phyloP scores from a whole-genome alignment of 371 early-diverging fungal species.

The Umbelopsis sp. region DNA sequence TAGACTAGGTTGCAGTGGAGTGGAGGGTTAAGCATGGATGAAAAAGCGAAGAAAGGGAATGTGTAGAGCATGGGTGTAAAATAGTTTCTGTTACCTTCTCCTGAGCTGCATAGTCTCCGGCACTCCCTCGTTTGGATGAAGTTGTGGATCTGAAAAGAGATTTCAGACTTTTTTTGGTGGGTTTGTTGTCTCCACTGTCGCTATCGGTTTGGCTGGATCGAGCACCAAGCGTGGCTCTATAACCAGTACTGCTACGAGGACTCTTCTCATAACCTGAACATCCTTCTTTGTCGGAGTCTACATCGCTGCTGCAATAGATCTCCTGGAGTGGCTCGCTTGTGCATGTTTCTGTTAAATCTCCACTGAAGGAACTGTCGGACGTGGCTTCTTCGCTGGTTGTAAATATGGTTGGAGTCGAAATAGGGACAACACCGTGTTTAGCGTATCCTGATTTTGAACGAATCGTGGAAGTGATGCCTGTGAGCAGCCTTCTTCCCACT shows the following conservation, averaged over 20 bases:
- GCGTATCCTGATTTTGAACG: background rate
- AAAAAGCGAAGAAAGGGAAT: too few relatives aligned
- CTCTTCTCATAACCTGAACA: background rate
- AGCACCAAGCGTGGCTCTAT: background rate
- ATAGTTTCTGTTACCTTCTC: background rate
- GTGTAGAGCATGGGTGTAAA: background rate
- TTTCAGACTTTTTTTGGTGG: background rate
- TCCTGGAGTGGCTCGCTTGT: constrained; percentile 10
- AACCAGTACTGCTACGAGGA: background rate
- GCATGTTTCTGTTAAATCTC: constrained; percentile 8
- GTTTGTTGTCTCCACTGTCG: background rate
- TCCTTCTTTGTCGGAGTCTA: constrained; percentile 6
- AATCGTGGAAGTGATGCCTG: background rate
- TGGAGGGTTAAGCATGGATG: too few relatives aligned
- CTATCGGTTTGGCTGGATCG: background rate
- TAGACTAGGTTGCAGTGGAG: background rate
- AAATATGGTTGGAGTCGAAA: background rate
- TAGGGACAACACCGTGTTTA: background rate
- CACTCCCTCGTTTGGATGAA: background rate
- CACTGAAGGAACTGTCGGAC: constrained; percentile 8
- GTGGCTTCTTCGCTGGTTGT: constrained; percentile 2
- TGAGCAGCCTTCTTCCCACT: constrained; percentile 7
- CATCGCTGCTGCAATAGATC: background rate
- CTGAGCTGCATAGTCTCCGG: background rate
- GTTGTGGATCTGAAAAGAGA: background rate